Evolutionary conservation across 257 asterid genomes (phyloP), one percentile per base, ranked within the genome.

Genomic region (Catharanthus roseus): DNA sequence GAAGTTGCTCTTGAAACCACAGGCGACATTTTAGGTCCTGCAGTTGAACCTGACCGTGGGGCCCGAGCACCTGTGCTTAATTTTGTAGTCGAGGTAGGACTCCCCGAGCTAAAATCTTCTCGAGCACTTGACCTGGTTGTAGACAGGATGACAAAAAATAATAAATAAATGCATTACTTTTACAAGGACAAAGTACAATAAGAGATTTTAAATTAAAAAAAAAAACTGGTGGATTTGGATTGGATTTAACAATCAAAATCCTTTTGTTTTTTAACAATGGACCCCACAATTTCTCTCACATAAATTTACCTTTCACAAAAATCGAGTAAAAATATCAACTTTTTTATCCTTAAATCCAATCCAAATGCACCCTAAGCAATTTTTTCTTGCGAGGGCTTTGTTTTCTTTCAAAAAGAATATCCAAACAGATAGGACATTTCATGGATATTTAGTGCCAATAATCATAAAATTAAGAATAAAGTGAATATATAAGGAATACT

Each of bases 41-140:
- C 83, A 71, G 85, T 82, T 38, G 87, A 79, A 70, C 90, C 87
- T 62, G 97, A 89, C 70, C 97, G 96, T 70, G 98, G 92, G 60
- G 84, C 96, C 55, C 98, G 88, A 50, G 86, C 81, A 84, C 83
- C 76, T 71, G 85, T 82, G 81, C 80, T 87, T 77, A 88, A 55
- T 83, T 92, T 92, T 82, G 96, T 75, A 83, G 87, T 84, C 65
- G 97, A 88, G 68, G 91, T 88, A 72, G 95, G 98, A 79, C 96
- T 90, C 55, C 95, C 89, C 26, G 91, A 85, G 78, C 85, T 87
- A 65, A 87, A 86, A 77, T 87, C 97, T 77, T 89, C 96, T 66
- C 86, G 88, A 33, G 91, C 81, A 81, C 79, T 85, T 62, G 87
- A 77, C 88, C 96, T 92, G 84, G 50, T 72, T 75, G 65, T 68